These are phyloP conservation scores for Hypoxylon sp. DNA, from an alignment of 2,329 filamentous ascomycete species.

Conservation along the genomic window DNA sequence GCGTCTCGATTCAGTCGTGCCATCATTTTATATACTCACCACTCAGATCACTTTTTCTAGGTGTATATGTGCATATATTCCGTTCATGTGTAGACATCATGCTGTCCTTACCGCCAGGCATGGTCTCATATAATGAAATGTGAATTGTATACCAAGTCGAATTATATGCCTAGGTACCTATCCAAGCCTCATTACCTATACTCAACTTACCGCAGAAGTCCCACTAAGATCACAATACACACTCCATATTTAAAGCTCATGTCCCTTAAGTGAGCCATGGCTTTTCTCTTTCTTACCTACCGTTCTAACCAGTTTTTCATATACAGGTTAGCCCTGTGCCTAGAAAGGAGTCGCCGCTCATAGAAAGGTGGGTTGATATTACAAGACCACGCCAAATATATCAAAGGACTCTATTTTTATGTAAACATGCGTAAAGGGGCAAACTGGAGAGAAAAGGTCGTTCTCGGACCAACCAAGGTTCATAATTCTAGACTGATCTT, in stretches of 20 bases:
- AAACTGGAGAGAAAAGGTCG: not conserved
- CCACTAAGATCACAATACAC: not conserved
- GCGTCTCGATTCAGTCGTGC: not conserved
- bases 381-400: not conserved
- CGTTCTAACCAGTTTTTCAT: not conserved
- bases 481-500: not conserved
- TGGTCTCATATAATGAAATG: not conserved
- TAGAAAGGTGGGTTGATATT: not conserved
- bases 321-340: not conserved
- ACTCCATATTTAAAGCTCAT: not conserved
- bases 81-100: not conserved
- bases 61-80: not conserved
- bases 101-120: not conserved
- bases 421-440: too few relatives aligned
- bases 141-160: not conserved
- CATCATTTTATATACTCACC: not conserved
- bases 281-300: not conserved
- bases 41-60: not conserved
- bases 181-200: not conserved
- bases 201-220: not conserved
- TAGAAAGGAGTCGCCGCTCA: not conserved
- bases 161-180: too few relatives aligned
- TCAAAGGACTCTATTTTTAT: too few relatives aligned
- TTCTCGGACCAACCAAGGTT: not conserved
- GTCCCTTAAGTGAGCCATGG: not conserved